A percentile compares a stretch with the other conserved stretches of the same genome.
phyloP scores from a whole-genome alignment of 2,329 filamentous ascomycete species.

The Coleophoma cylindrospora region DNA sequence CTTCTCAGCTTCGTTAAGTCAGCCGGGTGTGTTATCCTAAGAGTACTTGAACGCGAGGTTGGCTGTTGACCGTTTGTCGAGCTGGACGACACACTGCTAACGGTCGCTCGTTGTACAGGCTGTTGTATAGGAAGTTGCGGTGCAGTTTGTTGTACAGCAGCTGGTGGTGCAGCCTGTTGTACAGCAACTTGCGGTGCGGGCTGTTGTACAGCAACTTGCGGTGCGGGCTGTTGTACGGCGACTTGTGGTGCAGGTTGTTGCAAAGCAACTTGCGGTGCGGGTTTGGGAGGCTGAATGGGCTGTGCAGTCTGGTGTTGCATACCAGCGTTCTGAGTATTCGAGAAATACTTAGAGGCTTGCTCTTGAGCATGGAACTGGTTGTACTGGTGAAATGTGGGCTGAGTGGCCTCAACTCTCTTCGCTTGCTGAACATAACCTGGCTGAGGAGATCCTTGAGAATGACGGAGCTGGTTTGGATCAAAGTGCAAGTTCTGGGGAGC shows the following conservation, averaged over 20 bases:
- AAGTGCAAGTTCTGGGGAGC: slow-evolving; percentile 25
- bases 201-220: too few relatives aligned
- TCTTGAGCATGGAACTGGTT: slow-evolving; percentile 4
- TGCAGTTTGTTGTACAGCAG: too few relatives aligned
- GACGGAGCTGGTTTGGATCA: not conserved
- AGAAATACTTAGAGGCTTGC: not conserved
- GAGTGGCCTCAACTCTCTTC: slow-evolving; percentile 8
- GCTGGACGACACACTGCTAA: too few relatives aligned
- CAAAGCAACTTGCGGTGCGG: too few relatives aligned
- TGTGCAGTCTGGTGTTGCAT: not conserved
- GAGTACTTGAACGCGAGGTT: not conserved
- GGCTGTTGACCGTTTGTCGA: not conserved
- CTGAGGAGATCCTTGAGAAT: too few relatives aligned
- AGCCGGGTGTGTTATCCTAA: slow-evolving; percentile 14
- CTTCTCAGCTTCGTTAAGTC: slow-evolving; percentile 12
- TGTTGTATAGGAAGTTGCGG: too few relatives aligned
- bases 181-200: too few relatives aligned
- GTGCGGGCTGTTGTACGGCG: too few relatives aligned
- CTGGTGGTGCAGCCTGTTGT: too few relatives aligned
- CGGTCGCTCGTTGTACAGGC: too few relatives aligned
- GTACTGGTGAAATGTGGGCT: slow-evolving; percentile 14
- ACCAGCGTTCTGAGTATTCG: not conserved
- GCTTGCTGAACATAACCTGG: slow-evolving; percentile 9
- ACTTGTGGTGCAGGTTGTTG: too few relatives aligned
- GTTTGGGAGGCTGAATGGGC: not conserved